Evolutionary conservation across 2,329 filamentous ascomycete genomes (phyloP).

Genomic region (Paecilomyces dactylethromorphus): DNA sequence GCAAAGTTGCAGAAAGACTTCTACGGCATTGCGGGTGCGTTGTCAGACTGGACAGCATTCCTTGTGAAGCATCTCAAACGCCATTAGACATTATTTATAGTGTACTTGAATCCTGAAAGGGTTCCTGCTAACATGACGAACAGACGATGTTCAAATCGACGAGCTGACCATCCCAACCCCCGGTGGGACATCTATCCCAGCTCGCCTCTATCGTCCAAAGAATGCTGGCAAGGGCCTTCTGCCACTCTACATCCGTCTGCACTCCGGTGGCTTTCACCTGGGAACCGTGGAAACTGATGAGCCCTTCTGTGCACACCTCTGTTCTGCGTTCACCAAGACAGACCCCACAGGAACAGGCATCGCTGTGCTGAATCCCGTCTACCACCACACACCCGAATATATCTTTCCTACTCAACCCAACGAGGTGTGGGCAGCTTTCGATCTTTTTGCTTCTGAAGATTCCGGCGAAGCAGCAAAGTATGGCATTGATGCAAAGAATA

Average conservation of each 20-base stretch:
- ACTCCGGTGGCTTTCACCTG: neutral
- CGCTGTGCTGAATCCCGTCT: neutral
- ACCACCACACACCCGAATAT: neutral
- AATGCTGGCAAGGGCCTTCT: neutral
- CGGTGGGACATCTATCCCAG: neutral
- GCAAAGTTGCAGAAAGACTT: neutral
- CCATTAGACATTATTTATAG: no score
- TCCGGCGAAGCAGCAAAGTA: neutral
- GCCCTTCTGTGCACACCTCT: neutral
- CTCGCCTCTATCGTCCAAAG: slow-evolving; percentile 1
- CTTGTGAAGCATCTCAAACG: no score
- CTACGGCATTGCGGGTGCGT: neutral
- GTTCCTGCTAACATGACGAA: neutral
- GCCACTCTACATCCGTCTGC: neutral
- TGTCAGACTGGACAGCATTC: neutral
- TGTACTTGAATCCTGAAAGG: neutral
- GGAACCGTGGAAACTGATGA: neutral
- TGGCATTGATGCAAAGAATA: neutral
- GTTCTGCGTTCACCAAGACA: neutral
- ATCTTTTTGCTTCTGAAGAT: neutral
- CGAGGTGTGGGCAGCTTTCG: neutral
- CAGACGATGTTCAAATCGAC: slow-evolving; percentile 1
- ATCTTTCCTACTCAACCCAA: neutral
- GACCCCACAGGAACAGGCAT: neutral
- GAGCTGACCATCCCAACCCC: neutral